Evolutionary conservation across 2,329 filamentous ascomycete genomes (phyloP), one percentile per base, ranked within the genome.

Genomic region (Bimuria novae-zelandiae): DNA sequence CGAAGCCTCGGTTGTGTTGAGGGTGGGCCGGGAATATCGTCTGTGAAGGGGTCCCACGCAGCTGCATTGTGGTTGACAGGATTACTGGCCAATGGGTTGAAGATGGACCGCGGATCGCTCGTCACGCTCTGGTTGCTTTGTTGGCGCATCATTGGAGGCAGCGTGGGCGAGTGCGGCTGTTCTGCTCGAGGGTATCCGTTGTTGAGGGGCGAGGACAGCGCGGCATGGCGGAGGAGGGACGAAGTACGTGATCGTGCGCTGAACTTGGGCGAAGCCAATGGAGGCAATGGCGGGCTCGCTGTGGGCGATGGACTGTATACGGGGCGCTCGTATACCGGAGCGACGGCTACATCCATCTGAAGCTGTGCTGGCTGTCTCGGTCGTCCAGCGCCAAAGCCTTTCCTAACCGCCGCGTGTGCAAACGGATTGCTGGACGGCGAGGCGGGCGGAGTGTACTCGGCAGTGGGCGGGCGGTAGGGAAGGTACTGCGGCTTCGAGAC

Each of bases 231-330:
- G 49, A 78, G 69, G 25, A 75, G 70, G 11, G 74, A 71, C 16
- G 77, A 71, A 1, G 76, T 75, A 27, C 73, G 69, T 55, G 75
- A 74, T 21, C 77, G 71, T 11, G 74, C 64, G 21, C 71, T 65
- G 19, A 76, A 69, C 51, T 79, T 75, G 32, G 77, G 76, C 44
- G 75, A 74, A 23, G 76, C 74, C n/a, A 69, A 52, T 3, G 63
- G 62, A n/a, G 59, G 63, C 16, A 71, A 62, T 21, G 68, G 62
- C 25, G 69, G 68, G 54, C 69, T 73, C 21, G 66, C 61, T 12
- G 62, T 61, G 11, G 64, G 62, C 3, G 69, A 64, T 1, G 69
- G 64, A 33, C 66, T 71, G 54, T 70, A 68, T 22, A 59, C 54
- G 21, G 59, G 55, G 49, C 65, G 62, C 25, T 70, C 64, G 57